Conservation (phyloP, 1,284 basidiomycete genomes). For the Rhodotorula sp. region DNA sequence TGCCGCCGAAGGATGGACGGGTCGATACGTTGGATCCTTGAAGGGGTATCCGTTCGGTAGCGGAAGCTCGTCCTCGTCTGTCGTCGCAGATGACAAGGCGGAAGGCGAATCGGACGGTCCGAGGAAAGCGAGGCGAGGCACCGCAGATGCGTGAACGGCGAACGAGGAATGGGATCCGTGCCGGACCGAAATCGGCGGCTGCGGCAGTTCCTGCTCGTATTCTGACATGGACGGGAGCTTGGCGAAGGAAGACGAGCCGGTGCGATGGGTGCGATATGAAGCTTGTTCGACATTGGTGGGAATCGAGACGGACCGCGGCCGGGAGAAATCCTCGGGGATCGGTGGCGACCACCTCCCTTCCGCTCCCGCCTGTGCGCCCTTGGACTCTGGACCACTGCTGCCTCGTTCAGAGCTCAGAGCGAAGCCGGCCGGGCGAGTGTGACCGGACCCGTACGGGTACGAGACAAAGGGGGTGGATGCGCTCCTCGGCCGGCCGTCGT, state of each 20-base stretch:
- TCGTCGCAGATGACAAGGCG: neutral
- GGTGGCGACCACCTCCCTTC: neutral
- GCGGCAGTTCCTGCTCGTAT: neutral
- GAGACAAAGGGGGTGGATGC: conserved; percentile 3
- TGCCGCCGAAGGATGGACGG: neutral
- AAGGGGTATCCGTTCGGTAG: neutral
- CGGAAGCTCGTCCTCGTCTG: neutral
- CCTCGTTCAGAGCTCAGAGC: conserved; percentile 22
- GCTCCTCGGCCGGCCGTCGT: conserved; percentile 2
- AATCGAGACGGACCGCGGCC: conserved; percentile 14
- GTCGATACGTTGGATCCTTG: neutral
- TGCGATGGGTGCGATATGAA: neutral
- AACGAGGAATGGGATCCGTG: neutral
- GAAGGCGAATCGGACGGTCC: neutral
- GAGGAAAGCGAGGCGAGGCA: neutral
- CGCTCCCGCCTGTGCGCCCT: neutral
- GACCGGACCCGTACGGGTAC: neutral
- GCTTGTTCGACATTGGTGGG: neutral
- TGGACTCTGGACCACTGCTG: neutral
- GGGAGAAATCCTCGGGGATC: neutral
- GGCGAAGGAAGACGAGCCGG: neutral
- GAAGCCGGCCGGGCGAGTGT: conserved; percentile 8
- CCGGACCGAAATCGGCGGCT: neutral
- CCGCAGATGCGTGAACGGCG: neutral
- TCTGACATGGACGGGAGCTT: neutral